phyloP scores from a whole-genome alignment of 129 eudicot species.

The Ambrosia trifida region DNA sequence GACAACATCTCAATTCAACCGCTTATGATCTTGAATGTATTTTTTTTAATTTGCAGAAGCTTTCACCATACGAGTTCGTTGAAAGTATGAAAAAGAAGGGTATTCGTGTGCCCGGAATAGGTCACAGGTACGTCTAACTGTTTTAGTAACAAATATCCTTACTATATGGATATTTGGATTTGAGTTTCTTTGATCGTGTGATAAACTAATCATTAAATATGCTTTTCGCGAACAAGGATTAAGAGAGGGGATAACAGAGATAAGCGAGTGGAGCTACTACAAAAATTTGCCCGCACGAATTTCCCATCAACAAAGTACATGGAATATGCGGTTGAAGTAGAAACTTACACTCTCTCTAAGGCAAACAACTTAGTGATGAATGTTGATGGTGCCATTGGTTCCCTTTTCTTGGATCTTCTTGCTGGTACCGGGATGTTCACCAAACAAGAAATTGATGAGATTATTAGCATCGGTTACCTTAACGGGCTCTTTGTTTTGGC shows the following conservation, averaged over 20 bases:
- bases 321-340: conserved; percentile 97
- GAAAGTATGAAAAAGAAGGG: conserved; percentile 99
- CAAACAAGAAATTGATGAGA: conserved; percentile 92
- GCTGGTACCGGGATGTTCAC: conserved; percentile 96
- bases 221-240: conserved; percentile 47
- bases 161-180: too few species aligned
- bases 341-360: conserved; percentile 90
- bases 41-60: conserved; percentile 45
- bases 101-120: conserved; percentile 98
- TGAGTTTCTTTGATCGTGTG: too few species aligned
- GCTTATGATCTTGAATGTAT: too few species aligned
- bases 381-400: conserved; percentile 97
- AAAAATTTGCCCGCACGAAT: conserved; percentile 76
- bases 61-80: conserved; percentile 89
- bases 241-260: conserved; percentile 98
- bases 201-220: not conserved
- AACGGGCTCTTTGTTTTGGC: conserved; percentile 97
- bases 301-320: conserved; percentile 95
- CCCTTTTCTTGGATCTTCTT: conserved; percentile 96
- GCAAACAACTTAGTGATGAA: conserved; percentile 92
- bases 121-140: conserved; percentile 81
- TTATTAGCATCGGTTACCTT: conserved; percentile 91
- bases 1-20: conserved; percentile 15
- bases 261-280: conserved; percentile 90
- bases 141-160: too few species aligned